Base-by-base conservation (phyloP, 1,139 yeast genomes). In the Candida sp. region DNA sequence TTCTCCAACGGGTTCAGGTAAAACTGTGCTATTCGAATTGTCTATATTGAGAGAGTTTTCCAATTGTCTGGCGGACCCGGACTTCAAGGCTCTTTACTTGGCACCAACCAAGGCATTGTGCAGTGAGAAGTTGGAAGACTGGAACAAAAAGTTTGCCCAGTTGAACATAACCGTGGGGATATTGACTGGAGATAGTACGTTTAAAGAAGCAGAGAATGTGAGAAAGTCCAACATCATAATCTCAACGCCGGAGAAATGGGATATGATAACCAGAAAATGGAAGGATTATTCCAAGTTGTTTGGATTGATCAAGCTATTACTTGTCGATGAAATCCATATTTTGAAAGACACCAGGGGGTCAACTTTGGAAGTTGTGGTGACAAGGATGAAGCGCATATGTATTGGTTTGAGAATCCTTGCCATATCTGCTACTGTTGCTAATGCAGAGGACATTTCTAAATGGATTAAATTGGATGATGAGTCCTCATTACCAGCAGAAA, bases 221-320 rank as follows among this genome's bases (percentile, higher is more conserved):
- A 72, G 71, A 53, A 70, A 62, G 28, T 71, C 81, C 3, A 75
- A 77, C 46, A 68, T 83, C 4, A 76, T 83, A 7, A 72, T 83
- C 7, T 74, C 84, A 1, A 83, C 86, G 0, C 85, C 86, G 2
- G 86, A 83, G 61, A 82, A 81, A 62, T 81, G 85, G 84, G 86
- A 82, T 56, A 63, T 75, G 44, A 62, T 81, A 48, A 79, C 85
- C 0, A 67, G 85, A 54, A 71, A 72, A 54, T 78, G 84, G 84
- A 56, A 65, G 4, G 83, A 79, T 53, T 71, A 73, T 49, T 56
- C 65, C 3, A 69, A 63, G 35, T 54, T 78, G n/a, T 69, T 80
- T 45, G 69, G 67, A 17, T 56, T 72, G 39, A 66, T 81, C 1
- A 67, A 67, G 44, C 58, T 82, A 22, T 62, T 82, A 25, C 55